These are phyloP conservation scores for Hanseniaspora guilliermondii DNA, from an alignment of 805 yeast species.

Conservation along the genomic window DNA sequence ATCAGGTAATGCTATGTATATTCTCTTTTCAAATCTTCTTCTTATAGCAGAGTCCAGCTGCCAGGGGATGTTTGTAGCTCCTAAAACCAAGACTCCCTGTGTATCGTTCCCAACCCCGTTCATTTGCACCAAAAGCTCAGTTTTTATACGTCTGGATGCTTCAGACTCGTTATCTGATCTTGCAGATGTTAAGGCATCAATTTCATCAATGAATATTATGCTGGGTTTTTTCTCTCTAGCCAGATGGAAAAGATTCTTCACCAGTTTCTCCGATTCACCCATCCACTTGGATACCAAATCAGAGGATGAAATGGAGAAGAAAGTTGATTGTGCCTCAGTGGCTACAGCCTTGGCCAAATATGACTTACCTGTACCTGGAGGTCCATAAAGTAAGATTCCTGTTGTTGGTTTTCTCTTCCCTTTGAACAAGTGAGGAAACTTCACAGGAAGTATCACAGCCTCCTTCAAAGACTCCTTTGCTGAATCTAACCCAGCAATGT, in stretches of 20 bases:
- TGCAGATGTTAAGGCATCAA: slow-evolving; percentile 94
- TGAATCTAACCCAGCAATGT: slow-evolving; percentile 86
- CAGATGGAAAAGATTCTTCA: slow-evolving; percentile 86
- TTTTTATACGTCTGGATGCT: slow-evolving; percentile 89
- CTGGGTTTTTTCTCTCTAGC: slow-evolving; percentile 94
- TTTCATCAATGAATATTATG: slow-evolving; percentile 93
- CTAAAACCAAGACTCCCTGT: slow-evolving; percentile 81
- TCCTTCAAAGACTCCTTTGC: slow-evolving; percentile 96
- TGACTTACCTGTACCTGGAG: slow-evolving; percentile 98
- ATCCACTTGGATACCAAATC: slow-evolving; percentile 97
- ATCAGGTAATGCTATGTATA: slow-evolving; percentile 90
- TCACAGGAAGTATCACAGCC: slow-evolving; percentile 92
- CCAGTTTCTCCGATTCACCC: slow-evolving; percentile 96
- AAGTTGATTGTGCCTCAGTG: slow-evolving; percentile 94
- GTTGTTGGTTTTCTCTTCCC: slow-evolving; percentile 89
- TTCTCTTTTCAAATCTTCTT: slow-evolving; percentile 90
- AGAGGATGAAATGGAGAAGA: slow-evolving; percentile 89
- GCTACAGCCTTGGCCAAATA: slow-evolving; percentile 96
- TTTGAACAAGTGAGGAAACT: slow-evolving; percentile 86
- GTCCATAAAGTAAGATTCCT: slow-evolving; percentile 80
- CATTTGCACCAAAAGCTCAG: slow-evolving; percentile 94
- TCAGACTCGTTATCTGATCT: slow-evolving; percentile 97
- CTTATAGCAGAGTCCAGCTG: slow-evolving; percentile 94
- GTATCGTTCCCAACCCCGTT: slow-evolving; percentile 97
- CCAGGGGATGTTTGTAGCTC: slow-evolving; percentile 99